phyloP scores from a whole-genome alignment of 208 protist species.

The Hexamita inflata region DNA sequence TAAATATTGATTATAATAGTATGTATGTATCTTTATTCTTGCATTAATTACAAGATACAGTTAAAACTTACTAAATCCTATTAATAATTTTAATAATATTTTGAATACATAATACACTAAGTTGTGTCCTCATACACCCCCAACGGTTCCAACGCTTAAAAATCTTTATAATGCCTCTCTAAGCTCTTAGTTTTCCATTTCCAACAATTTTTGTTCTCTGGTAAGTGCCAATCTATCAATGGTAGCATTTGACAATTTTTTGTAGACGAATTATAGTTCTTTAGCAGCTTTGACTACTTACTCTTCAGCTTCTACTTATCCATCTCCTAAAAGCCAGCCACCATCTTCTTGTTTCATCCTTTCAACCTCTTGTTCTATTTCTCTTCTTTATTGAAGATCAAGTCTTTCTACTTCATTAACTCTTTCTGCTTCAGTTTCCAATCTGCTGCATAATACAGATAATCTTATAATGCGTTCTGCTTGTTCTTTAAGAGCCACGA shows the following conservation, averaged over 20 bases:
- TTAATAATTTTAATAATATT: too few species aligned
- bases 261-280: not conserved
- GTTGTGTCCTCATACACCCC: too few species aligned
- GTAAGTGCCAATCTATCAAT: constrained; percentile 11
- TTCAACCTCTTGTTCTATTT: not conserved
- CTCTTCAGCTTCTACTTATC: not conserved
- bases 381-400: not conserved
- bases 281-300: not conserved
- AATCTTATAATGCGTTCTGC: constrained; percentile 6
- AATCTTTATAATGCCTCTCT: constrained; percentile 12
- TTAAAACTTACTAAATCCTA: too few species aligned
- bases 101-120: too few species aligned
- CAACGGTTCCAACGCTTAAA: too few species aligned
- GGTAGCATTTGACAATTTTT: not conserved
- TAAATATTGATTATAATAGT: too few species aligned
- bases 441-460: not conserved
- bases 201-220: not conserved
- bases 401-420: constrained; percentile 21
- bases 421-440: constrained; percentile 18
- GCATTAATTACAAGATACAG: too few species aligned
- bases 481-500: not conserved
- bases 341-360: not conserved
- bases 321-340: not conserved
- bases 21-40: too few species aligned
- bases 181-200: constrained; percentile 15